These are phyloP conservation scores for Rugosomyces carneus DNA, from an alignment of 1,284 basidiomycete species.

Conservation along the genomic window DNA sequence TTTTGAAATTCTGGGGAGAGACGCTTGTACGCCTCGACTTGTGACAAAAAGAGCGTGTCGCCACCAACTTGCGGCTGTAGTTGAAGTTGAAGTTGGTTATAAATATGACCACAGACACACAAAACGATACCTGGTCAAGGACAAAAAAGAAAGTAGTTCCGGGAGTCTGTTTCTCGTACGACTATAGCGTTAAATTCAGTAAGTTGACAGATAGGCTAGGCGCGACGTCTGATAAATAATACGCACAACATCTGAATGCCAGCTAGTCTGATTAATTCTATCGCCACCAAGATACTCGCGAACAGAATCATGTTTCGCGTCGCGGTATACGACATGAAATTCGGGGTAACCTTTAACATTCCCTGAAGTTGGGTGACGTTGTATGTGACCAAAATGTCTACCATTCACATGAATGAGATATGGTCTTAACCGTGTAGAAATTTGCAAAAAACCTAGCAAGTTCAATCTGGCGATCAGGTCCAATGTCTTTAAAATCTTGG, in stretches of 20 bases:
- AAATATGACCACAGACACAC: conserved; percentile 12
- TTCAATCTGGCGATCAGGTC: conserved; percentile 44
- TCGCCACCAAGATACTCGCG: conserved; percentile 23
- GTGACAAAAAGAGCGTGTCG: conserved; percentile 56
- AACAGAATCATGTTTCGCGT: conserved; percentile 7
- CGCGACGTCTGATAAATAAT: too few species aligned
- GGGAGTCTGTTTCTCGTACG: conserved; percentile 57
- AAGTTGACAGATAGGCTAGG: background rate
- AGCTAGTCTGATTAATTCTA: conserved; percentile 27
- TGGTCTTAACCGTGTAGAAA: background rate
- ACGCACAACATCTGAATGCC: conserved; percentile 40
- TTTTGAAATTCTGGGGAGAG: conserved; percentile 63
- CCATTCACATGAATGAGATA: background rate
- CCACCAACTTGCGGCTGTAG: conserved; percentile 35
- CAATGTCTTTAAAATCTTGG: conserved; percentile 53
- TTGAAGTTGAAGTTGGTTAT: background rate
- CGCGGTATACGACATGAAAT: conserved; percentile 28
- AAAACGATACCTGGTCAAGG: conserved; percentile 30
- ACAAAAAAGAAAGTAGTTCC: conserved; percentile 58
- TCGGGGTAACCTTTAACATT: conserved; percentile 34
- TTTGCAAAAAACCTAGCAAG: conserved; percentile 31
- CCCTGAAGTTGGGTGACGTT: conserved; percentile 36
- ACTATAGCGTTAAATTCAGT: conserved; percentile 7
- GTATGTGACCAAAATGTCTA: conserved; percentile 53
- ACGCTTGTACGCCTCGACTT: conserved; percentile 61